Base-by-base conservation (phyloP, 2,329 filamentous ascomycete genomes). In the Penicillium sp. region DNA sequence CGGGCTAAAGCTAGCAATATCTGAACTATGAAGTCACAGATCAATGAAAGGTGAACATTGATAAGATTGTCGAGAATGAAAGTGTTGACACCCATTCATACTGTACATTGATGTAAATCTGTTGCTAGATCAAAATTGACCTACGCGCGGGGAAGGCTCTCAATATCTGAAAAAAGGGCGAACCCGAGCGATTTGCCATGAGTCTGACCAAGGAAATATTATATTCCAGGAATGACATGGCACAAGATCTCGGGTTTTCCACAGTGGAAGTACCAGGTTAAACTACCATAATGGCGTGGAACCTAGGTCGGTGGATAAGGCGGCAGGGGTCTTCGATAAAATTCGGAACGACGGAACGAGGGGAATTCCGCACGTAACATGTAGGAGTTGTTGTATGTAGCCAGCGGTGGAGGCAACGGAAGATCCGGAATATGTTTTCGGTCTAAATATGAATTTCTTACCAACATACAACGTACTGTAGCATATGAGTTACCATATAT, bases 241-340 rank as follows among this genome's bases (percentile, higher is more conserved):
- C 51, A 59, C n/a, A 26, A 13, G 38, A 42, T 26, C 43, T 41
- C 56, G 56, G 51, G 53, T 44, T 54, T 55, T 46, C 42, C 32
- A 26, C 11, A n/a, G 3, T n/a, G 34, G 23, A 61, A 59, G 42
- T 63, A 45, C 60, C 60, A 51, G 47, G 51, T 41, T 18, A 41
- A 59, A 61, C 44, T 62, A 54, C 58, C 56, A 58, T 41, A n/a
- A 30, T 3, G 18, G 26, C 13, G 14, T 32, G 40, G 47, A 30
- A 29, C 35, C 29, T 16, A 10, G 18, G 10, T 6, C 32, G 29
- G 47, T 41, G 54, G 45, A 54, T 57, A 47, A 35, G 13, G 26
- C 51, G 49, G 47, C 48, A 45, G 13, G 26, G n/a, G 16, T 9
- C 4, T 16, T 32, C 36, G 41, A 13, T 14, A 16, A 13, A 13